Evolutionary conservation across 202 grass and related monocot genomes (phyloP), one percentile per base, ranked within the genome.

Genomic region (Zizania palustris): DNA sequence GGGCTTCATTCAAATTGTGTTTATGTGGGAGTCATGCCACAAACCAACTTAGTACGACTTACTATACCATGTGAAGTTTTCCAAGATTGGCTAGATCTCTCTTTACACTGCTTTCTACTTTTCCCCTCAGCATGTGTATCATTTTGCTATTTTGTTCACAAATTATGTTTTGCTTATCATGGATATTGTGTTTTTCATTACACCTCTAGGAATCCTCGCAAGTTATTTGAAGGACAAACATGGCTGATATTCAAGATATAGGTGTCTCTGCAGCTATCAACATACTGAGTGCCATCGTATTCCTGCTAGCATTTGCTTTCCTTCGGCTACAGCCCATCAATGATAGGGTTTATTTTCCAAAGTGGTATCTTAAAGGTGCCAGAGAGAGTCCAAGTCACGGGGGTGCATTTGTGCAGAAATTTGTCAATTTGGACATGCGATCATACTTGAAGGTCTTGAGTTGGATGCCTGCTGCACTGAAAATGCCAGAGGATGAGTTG

Each of bases 401-500:
- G 60, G 90, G 88, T 85, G 51, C 74, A 68, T 80, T 90, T 81
- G 75, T 93, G 67, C 78, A 79, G 11, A 99, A 99, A 68, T 96
- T 99, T 84, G 88, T 99, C 70, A 99, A 99, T 85, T 83, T 99
- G 72, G 86, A 99, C 79, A 71, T 85, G 89, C 89, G 81, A 7
- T 93, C 92, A 10, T 99, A 99, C 86, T 72, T 99, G 60, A 96
- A 72, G 84, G 95, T 96, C 75, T 79, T 99, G 76, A 87, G 81
- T 75, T 99, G 96, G 92, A 90, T 99, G 81, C 92, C 91, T 36
- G 89, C 89, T 83, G 89, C 96, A 78, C 81, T 99, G 35, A 87
- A 92, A 89, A 99, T 99, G 96, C 96, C 96, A n/a, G 96, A 99
- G 81, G 83, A 87, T 69, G 92, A 99, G 69, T 82, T 99, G 78